Base-by-base conservation (phyloP, 2,329 filamentous ascomycete genomes). In the Ceratocystis papillata region DNA sequence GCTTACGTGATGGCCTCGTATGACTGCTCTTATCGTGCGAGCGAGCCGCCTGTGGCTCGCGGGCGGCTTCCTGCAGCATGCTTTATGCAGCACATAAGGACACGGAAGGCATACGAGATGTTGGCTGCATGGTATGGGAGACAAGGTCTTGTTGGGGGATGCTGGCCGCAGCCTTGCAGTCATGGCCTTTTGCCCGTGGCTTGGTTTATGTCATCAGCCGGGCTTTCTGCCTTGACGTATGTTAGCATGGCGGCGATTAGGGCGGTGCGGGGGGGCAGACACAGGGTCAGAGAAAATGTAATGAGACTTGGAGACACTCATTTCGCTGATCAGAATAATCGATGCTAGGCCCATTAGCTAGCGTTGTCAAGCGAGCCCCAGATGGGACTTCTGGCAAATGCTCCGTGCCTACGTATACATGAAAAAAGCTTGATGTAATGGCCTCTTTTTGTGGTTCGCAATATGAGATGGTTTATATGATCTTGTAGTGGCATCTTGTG, bases 151-250 rank as follows among this genome's bases (percentile, higher is more conserved):
- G 55, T 8, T 37, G 15, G 28, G 17, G 55, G 17, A 37, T 37
- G 33, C 33, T 59, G 55, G 28, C 55, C 22, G 17, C 15, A 8
- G 25, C 17, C 17, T 8, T 17, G 30, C 33, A 30, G 55, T n/a
- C 8, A n/a, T 37, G 55, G 25, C n/a, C 30, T 37, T 25, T 59
- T 59, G 55, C 25, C 30, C 17, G 28, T 37, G 28, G 55, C 55
- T 59, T 59, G 30, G 7, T 20, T 25, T 59, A 28, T 59, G 55
- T 59, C 55, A 25, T 59, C 55, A 59, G 55, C 55, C 55, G 55
- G 28, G 55, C 25, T 37, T 59, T 59, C 22, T 59, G 15, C 28
- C 15, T 17, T 25, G 48, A 15, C 8, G 25, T 12, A 25, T 10
- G 22, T 12, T 53, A 28, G 20, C 22, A 12, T 33, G 30, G 30